Conservation (phyloP, 208 protist species). For the Trypanosoma platydactyli region DNA sequence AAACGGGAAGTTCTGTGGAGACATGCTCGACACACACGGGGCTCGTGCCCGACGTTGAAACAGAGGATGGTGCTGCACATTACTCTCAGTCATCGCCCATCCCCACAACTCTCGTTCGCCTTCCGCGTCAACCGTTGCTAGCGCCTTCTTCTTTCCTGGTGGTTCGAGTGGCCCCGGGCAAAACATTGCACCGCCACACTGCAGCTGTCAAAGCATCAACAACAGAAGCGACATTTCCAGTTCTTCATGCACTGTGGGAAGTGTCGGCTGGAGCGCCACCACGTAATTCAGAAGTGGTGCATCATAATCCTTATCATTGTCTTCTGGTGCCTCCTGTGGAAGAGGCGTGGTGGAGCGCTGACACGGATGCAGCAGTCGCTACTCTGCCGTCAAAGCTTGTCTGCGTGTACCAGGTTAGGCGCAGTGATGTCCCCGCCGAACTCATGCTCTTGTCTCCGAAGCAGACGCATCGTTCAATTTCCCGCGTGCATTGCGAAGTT, state of each 20-base stretch:
- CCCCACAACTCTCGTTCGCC: neutral
- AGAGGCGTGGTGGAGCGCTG: neutral
- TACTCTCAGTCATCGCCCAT: conserved; percentile 1
- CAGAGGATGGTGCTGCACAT: conserved; percentile 13
- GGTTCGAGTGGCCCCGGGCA: neutral
- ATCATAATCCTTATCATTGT: neutral
- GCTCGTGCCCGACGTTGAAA: neutral
- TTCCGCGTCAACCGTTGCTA: neutral
- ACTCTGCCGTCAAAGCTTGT: conserved; percentile 7
- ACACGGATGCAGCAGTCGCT: neutral
- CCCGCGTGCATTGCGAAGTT: conserved; percentile 23
- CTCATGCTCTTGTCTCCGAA: neutral
- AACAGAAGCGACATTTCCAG: neutral
- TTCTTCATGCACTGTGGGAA: neutral
- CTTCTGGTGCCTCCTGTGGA: neutral
- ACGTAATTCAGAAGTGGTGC: neutral
- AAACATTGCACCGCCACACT: neutral
- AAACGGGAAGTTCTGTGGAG: conserved; percentile 2
- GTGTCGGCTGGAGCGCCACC: neutral
- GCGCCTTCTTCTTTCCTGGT: neutral
- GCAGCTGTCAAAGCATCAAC: neutral
- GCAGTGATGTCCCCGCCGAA: conserved; percentile 13
- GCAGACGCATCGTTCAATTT: conserved; percentile 1
- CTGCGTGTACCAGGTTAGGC: conserved; percentile 21
- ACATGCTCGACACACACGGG: conserved; percentile 20